A percentile compares a stretch with the other conserved stretches of the same genome.
These are phyloP conservation scores for Trametes gibbosa DNA, from an alignment of 768 basidiomycete genomes.

Conservation along the genomic window DNA sequence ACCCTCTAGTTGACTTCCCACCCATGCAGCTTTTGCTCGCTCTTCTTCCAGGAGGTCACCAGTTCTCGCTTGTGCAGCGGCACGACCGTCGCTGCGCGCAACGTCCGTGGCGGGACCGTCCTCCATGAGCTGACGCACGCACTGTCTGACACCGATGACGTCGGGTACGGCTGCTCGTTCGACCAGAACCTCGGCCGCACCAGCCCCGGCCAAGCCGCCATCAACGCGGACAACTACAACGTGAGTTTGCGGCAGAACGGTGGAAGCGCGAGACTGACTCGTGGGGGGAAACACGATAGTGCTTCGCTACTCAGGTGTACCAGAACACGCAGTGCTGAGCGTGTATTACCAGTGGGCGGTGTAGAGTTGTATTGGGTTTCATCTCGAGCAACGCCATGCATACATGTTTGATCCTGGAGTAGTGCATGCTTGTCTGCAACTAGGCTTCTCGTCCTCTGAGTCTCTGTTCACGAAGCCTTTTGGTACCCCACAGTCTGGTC, in stretches of 20 bases:
- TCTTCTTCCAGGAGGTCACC: constrained; percentile 47
- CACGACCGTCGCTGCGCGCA: constrained; percentile 43
- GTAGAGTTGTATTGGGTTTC: neutral
- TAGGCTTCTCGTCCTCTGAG: too few relatives aligned
- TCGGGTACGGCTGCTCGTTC: constrained; percentile 24
- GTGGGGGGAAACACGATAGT: constrained; percentile 25
- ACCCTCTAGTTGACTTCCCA: neutral
- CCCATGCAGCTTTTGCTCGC: constrained; percentile 34
- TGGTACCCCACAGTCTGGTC: too few relatives aligned
- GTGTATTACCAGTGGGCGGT: neutral
- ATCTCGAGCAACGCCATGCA: neutral
- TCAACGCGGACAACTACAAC: constrained; percentile 50
- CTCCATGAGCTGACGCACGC: constrained; percentile 50
- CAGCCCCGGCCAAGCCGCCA: constrained; percentile 21
- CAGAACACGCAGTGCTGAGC: constrained; percentile 38
- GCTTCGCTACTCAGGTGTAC: constrained; percentile 47
- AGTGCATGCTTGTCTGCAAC: too few relatives aligned
- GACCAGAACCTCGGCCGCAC: constrained; percentile 37
- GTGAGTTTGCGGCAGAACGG: constrained; percentile 24
- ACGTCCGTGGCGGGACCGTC: constrained; percentile 46
- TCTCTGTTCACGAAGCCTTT: too few relatives aligned
- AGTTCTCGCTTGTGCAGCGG: constrained; percentile 39
- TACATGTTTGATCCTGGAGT: too few relatives aligned
- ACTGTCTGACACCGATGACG: constrained; percentile 36
- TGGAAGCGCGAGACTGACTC: too few relatives aligned